Evolutionary conservation across 2,329 filamentous ascomycete genomes (phyloP), one percentile per base, ranked within the genome.

Genomic region (Xylariaceae sp.): DNA sequence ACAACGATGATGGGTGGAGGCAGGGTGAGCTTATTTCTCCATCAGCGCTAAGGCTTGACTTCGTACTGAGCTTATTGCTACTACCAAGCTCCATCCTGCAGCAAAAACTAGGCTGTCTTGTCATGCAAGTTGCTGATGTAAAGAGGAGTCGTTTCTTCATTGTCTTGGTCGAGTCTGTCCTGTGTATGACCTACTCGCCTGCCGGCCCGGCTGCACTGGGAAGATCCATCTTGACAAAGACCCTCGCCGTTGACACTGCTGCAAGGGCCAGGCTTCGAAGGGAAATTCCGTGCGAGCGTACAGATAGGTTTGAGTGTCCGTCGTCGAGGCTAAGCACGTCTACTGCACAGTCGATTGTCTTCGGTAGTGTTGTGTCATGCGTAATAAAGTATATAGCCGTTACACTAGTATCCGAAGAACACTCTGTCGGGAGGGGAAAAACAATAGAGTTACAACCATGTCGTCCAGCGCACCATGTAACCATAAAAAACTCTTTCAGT

Each of bases 281-380:
- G 47, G 35, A 42, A 55, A 33, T 43, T 45, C 46, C 47, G 53
- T 43, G 32, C 3, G 29, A 46, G 40, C 29, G 29, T 37, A 13
- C 16, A 6, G 26, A 11, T 30, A 21, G 39, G 24, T n/a, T n/a
- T n/a, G n/a, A n/a, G n/a, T 23, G 21, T 42, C 13, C 18, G 35
- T 15, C 20, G 51, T 40, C 51, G 45, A 50, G 51, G 6, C 39
- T 35, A 41, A n/a, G 26, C 13, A 16, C 16, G 33, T 23, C 6
- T 33, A n/a, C n/a, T n/a, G n/a, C n/a, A n/a, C n/a, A n/a, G n/a
- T n/a, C n/a, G n/a, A n/a, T n/a, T n/a, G n/a, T n/a, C n/a, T n/a
- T n/a, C n/a, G n/a, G n/a, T n/a, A n/a, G n/a, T n/a, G n/a, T 36
- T 6, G 4, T 36, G 29, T 15, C 27, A 35, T 29, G 8, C 47